These are phyloP conservation scores for Fusarium drepaniforme DNA, from an alignment of 2,329 filamentous ascomycete genomes.

Conservation along the genomic window DNA sequence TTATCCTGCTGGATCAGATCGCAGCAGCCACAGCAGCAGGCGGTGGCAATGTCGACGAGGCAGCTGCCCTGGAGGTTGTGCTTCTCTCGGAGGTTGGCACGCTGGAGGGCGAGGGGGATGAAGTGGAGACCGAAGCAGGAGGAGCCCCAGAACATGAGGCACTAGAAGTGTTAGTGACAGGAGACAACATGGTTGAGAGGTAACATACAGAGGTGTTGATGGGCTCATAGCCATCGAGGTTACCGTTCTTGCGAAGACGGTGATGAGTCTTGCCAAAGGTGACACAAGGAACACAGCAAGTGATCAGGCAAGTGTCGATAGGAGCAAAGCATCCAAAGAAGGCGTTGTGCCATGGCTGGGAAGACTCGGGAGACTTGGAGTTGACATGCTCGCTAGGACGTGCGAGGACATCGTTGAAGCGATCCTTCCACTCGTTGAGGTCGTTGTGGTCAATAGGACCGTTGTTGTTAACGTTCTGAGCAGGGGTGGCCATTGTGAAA, in stretches of 20 bases:
- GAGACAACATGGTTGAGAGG: too few species aligned
- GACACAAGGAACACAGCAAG: slow-evolving; percentile 60
- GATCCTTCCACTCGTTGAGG: slow-evolving; percentile 57
- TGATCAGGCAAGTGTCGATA: slow-evolving; percentile 58
- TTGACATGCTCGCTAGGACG: slow-evolving; percentile 57
- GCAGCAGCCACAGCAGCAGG: slow-evolving; percentile 61
- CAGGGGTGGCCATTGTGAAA: slow-evolving; percentile 34
- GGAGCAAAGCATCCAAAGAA: slow-evolving; percentile 61
- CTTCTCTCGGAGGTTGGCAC: slow-evolving; percentile 58
- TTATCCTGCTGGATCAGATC: slow-evolving; percentile 61
- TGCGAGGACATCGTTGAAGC: slow-evolving; percentile 58
- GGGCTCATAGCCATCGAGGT: slow-evolving; percentile 58
- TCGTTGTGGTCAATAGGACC: slow-evolving; percentile 57
- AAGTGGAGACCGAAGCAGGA: slow-evolving; percentile 56
- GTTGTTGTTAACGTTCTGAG: slow-evolving; percentile 37
- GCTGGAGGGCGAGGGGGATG: slow-evolving; percentile 59
- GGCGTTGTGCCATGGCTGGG: slow-evolving; percentile 54
- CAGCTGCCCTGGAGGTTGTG: slow-evolving; percentile 60
- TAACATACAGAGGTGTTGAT: slow-evolving; percentile 61
- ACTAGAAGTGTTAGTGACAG: slow-evolving; percentile 47
- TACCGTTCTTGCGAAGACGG: slow-evolving; percentile 55
- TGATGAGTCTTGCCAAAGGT: slow-evolving; percentile 64
- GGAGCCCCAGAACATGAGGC: slow-evolving; percentile 57
- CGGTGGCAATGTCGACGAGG: slow-evolving; percentile 54
- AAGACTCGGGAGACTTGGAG: slow-evolving; percentile 53